Conservation (phyloP, 306 rosid species). For the Castanea sativa region DNA sequence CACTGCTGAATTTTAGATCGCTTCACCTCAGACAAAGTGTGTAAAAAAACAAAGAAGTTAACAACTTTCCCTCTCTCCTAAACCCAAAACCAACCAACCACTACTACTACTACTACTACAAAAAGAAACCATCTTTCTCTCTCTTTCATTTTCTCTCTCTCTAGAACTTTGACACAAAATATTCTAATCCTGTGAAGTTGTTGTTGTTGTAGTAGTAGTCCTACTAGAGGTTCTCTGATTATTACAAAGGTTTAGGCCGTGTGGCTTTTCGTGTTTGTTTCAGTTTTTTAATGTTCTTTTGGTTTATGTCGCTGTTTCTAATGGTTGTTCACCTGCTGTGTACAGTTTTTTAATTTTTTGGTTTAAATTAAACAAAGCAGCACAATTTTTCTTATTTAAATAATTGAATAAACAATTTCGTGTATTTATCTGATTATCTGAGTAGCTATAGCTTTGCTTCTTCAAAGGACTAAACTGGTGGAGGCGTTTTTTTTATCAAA, state of each 20-base stretch:
- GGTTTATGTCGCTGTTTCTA: constrained; percentile 17
- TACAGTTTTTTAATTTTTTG: background rate
- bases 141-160: background rate
- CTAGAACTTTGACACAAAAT: constrained; percentile 14
- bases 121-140: background rate
- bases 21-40: background rate
- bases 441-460: background rate
- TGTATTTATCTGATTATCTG: constrained; percentile 12
- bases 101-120: constrained; percentile 25
- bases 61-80: background rate
- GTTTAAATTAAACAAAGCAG: constrained; percentile 22
- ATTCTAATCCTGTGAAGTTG: background rate
- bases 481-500: constrained; percentile 35
- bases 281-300: background rate
- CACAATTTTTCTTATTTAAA: background rate
- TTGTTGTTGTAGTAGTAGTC: no score
- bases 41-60: no score
- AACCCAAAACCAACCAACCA: background rate
- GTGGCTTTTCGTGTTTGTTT: constrained; percentile 48
- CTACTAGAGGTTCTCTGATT: background rate
- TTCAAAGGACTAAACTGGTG: constrained; percentile 8
- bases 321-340: constrained; percentile 48
- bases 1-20: background rate
- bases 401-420: constrained; percentile 17
- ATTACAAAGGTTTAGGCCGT: background rate